phyloP scores from a whole-genome alignment of 179 eudicot genomes.

The Gypsophila paniculata region DNA sequence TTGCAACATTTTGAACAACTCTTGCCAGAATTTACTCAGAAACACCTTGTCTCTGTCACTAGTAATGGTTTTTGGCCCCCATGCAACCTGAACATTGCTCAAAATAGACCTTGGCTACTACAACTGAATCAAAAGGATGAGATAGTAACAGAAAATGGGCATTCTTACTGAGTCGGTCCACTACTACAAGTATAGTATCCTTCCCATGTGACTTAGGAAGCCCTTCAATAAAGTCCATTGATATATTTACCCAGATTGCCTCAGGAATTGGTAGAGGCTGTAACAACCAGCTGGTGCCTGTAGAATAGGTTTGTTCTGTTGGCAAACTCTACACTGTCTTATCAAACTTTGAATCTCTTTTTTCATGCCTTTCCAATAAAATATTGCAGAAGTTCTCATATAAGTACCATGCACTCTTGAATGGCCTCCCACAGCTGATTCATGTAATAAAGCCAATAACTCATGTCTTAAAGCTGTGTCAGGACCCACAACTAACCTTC shows the following conservation, averaged over 20 bases:
- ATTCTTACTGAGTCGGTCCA: background rate
- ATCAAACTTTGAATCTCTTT: background rate
- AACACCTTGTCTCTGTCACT: background rate
- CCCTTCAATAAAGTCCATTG: background rate
- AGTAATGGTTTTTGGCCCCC: background rate
- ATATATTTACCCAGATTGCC: background rate
- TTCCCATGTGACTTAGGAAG: background rate
- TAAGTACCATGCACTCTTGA: background rate
- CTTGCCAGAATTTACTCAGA: background rate
- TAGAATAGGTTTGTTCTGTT: background rate
- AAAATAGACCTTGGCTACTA: background rate
- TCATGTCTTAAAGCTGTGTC: too few species aligned
- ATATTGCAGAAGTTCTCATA: background rate
- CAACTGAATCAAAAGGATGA: background rate
- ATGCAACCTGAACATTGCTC: background rate
- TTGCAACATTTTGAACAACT: background rate
- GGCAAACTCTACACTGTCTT: background rate
- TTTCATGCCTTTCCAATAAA: background rate
- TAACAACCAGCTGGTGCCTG: too few species aligned
- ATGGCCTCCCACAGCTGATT: background rate
- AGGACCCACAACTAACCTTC: too few species aligned
- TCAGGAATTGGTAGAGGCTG: background rate
- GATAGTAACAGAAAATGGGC: background rate
- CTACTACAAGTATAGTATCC: slow-evolving; percentile 1
- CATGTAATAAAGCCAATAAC: background rate